A percentile compares a stretch with the other conserved stretches of the same genome.
Evolutionary conservation across 192 early-diverging fungal species (phyloP).

Genomic region (Rhizoclosmatium globosum): DNA sequence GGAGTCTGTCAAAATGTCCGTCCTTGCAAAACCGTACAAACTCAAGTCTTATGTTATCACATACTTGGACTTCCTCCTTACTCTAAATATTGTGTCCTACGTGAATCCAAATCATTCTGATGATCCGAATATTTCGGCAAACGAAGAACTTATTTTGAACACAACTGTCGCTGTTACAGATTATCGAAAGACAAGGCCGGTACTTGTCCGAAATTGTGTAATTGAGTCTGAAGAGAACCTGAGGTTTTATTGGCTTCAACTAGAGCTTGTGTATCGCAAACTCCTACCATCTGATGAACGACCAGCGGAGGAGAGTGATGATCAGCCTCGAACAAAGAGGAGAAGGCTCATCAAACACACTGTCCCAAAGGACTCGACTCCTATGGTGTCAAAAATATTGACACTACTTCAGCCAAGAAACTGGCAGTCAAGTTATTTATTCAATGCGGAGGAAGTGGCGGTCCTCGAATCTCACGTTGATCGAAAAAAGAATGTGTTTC

Average conservation of each 20-base stretch:
- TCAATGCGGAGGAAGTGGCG: constrained; percentile 29
- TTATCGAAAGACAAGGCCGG: constrained; percentile 13
- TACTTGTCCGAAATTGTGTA: constrained; percentile 29
- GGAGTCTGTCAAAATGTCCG: not conserved
- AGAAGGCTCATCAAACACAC: not conserved
- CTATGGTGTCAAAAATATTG: not conserved
- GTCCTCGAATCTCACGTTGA: constrained; percentile 48
- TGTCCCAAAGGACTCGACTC: not conserved
- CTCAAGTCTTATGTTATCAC: constrained; percentile 4
- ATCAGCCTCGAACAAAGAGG: not conserved
- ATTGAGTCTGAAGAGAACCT: constrained; percentile 26
- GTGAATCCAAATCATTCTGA: not conserved
- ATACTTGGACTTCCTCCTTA: constrained; percentile 14
- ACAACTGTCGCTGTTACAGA: constrained; percentile 43
- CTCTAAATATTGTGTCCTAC: not conserved
- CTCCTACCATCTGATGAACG: not conserved
- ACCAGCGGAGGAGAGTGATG: not conserved
- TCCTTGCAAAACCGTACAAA: constrained; percentile 25
- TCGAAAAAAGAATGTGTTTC: constrained; percentile 35
- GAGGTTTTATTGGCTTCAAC: constrained; percentile 45
- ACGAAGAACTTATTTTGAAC: constrained; percentile 27
- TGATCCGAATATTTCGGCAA: not conserved
- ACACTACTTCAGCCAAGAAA: constrained; percentile 38
- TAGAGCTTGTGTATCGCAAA: constrained; percentile 39
- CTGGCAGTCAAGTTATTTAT: constrained; percentile 46